phyloP scores from a whole-genome alignment of 805 yeast species.

The Huiozyma naganishii region DNA sequence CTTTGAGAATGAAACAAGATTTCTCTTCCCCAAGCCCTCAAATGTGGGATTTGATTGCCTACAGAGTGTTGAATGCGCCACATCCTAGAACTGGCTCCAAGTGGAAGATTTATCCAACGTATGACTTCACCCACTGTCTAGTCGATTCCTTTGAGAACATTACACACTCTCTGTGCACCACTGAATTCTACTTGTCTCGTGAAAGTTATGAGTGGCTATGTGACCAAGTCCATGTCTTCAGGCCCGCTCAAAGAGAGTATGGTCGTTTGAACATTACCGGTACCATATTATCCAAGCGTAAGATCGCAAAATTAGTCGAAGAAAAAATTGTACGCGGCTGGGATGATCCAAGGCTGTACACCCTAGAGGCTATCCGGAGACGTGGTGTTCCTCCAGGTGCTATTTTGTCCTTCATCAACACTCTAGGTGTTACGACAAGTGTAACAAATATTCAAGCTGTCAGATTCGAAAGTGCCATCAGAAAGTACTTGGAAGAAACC shows the following conservation, averaged over 20 bases:
- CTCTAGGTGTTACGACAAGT: constrained; percentile 92
- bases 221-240: constrained; percentile 85
- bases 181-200: constrained; percentile 85
- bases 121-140: constrained; percentile 97
- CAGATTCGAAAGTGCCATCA: constrained; percentile 81
- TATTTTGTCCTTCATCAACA: constrained; percentile 81
- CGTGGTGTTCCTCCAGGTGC: constrained; percentile 99
- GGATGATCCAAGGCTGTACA: constrained; percentile 96
- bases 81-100: constrained; percentile 95
- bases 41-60: constrained; percentile 99
- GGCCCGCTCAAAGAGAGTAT: constrained; percentile 98
- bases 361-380: constrained; percentile 87
- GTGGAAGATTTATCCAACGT: constrained; percentile 98
- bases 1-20: constrained; percentile 94
- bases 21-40: constrained; percentile 86
- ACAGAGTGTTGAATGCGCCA: constrained; percentile 81
- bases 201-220: constrained; percentile 98
- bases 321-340: constrained; percentile 81
- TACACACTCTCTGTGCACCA: constrained; percentile 90
- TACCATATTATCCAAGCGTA: constrained; percentile 88
- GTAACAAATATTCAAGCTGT: constrained; percentile 83
- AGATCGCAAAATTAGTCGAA: constrained; percentile 84
- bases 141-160: constrained; percentile 96
- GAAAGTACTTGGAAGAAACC: constrained; percentile 77
- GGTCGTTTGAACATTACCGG: constrained; percentile 95